Percentiles rank a stretch among this genome's conserved stretches.
These are phyloP conservation scores for Biancaea sappan DNA, from an alignment of 306 rosid species.

Conservation along the genomic window DNA sequence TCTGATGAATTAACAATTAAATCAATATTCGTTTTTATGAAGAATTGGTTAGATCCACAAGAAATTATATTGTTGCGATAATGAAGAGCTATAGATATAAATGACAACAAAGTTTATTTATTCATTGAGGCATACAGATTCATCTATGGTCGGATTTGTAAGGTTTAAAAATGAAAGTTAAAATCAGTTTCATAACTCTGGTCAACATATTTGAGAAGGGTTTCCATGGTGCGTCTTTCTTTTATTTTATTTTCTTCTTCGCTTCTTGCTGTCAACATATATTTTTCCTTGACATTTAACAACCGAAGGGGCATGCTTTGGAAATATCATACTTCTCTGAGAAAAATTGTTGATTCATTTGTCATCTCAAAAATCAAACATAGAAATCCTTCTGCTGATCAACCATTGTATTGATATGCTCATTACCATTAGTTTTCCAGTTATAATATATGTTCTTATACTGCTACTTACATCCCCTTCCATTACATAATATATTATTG, in stretches of 20 bases:
- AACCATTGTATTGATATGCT: neutral
- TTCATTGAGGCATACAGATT: neutral
- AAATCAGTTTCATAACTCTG: neutral
- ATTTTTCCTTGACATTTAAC: neutral
- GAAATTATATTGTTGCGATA: neutral
- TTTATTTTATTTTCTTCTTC: neutral
- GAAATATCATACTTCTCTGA: neutral
- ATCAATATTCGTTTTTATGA: neutral
- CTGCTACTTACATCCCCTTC: neutral
- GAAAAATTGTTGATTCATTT: neutral
- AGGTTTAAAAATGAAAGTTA: neutral
- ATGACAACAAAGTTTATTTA: neutral
- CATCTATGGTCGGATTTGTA: neutral
- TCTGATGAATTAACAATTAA: neutral
- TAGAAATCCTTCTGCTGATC: neutral
- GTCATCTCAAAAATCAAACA: neutral
- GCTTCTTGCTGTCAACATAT: neutral
- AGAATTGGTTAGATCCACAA: neutral
- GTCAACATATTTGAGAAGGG: neutral
- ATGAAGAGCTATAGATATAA: neutral
- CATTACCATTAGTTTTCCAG: neutral
- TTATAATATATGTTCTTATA: neutral
- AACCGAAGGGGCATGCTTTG: neutral
- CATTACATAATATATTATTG: neutral
- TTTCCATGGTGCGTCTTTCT: neutral